A percentile compares a stretch with the other conserved stretches of the same genome.
phyloP scores from a whole-genome alignment of 331 rosid species.

The Malus hybrid region DNA sequence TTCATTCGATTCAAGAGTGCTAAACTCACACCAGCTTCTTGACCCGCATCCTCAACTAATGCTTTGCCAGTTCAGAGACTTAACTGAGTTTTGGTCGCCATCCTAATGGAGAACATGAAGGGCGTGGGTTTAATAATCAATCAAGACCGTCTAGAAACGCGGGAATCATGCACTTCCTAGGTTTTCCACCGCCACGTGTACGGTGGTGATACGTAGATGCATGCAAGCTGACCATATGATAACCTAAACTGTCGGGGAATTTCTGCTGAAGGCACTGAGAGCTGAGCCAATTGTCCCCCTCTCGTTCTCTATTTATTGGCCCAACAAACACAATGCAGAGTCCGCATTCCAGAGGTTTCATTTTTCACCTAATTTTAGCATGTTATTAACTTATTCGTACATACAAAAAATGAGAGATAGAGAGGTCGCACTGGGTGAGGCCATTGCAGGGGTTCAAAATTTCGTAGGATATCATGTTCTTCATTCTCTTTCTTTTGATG shows the following conservation, averaged over 20 bases:
- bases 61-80: not conserved
- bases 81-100: not conserved
- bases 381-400: too few relatives aligned
- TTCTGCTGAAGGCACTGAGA: conserved; percentile 19
- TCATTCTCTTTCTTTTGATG: too few relatives aligned
- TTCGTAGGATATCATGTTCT: too few relatives aligned
- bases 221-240: not conserved
- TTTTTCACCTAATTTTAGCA: too few relatives aligned
- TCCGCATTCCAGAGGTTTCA: too few relatives aligned
- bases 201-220: not conserved
- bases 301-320: too few relatives aligned
- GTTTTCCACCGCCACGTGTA: conserved; percentile 8
- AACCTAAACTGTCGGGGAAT: not conserved
- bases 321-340: too few relatives aligned
- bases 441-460: too few relatives aligned
- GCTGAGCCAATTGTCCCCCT: conserved; percentile 15
- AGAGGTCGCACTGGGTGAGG: too few relatives aligned
- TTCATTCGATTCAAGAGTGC: not conserved
- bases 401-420: too few relatives aligned
- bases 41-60: not conserved
- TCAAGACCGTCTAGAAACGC: not conserved
- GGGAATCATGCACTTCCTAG: not conserved
- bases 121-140: not conserved
- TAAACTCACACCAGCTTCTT: not conserved
- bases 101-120: not conserved